A percentile compares a stretch with the other conserved stretches of the same genome.
These are phyloP conservation scores for Aspergillus sp. DNA, from an alignment of 2,329 filamentous ascomycete species.

Conservation along the genomic window DNA sequence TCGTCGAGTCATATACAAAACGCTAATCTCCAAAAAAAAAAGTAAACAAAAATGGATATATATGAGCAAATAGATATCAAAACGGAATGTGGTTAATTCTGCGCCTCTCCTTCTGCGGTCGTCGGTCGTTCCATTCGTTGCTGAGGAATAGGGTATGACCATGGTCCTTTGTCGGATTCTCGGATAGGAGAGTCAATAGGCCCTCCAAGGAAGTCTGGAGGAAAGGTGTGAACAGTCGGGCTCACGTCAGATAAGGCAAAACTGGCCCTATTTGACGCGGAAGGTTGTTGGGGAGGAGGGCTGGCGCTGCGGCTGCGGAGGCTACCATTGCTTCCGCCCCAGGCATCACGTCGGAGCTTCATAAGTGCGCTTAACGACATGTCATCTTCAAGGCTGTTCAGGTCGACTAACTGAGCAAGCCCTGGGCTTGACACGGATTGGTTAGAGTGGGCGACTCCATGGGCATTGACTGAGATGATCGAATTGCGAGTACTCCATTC, in stretches of 20 bases:
- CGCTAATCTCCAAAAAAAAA: conserved; percentile 6
- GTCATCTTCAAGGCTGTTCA: conserved; percentile 62
- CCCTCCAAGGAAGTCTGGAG: conserved; percentile 20
- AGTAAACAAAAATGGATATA: conserved; percentile 1
- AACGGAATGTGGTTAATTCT: not conserved
- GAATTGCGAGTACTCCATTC: conserved; percentile 96
- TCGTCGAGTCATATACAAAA: conserved; percentile 13
- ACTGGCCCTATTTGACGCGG: conserved; percentile 35
- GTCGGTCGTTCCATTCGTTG: conserved; percentile 1
- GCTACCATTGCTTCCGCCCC: conserved; percentile 78
- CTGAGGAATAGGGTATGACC: not conserved
- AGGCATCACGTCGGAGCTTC: conserved; percentile 71
- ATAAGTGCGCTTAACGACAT: conserved; percentile 73
- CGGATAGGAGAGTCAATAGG: conserved; percentile 18
- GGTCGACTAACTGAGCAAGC: conserved; percentile 70
- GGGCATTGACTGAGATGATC: conserved; percentile 70
- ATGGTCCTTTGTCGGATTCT: conserved; percentile 13
- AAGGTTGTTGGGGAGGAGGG: conserved; percentile 39
- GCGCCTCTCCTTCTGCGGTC: not conserved
- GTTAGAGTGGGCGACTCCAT: conserved; percentile 48
- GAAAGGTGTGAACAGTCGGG: conserved; percentile 23
- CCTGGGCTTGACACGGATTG: conserved; percentile 66
- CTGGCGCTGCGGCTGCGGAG: conserved; percentile 55
- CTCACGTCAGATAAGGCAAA: conserved; percentile 37
- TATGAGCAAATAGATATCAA: not conserved